phyloP scores from a whole-genome alignment of 106 monocot species.

The Platanthera guangdongensis region DNA sequence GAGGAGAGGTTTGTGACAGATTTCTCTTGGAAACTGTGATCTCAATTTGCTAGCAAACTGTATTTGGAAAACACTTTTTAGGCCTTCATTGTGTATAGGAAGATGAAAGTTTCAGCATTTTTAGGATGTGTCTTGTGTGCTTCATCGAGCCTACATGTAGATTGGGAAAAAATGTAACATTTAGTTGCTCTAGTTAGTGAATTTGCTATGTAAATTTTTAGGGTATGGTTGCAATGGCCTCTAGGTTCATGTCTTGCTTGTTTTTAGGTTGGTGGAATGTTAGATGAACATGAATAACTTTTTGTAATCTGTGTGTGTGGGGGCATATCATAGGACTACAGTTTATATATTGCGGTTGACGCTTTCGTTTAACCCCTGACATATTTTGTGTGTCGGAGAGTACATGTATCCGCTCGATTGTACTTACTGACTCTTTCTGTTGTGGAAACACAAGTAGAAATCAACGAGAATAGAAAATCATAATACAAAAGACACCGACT shows the following conservation, averaged over 20 bases:
- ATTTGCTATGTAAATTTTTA: background rate
- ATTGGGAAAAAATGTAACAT: background rate
- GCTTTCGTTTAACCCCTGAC: too few species aligned
- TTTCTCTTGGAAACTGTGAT: background rate
- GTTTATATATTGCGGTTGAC: too few species aligned
- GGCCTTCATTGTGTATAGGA: background rate
- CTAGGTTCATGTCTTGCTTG: background rate
- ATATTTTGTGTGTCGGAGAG: too few species aligned
- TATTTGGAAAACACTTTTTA: background rate
- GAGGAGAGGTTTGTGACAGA: constrained; percentile 5
- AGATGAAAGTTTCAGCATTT: background rate
- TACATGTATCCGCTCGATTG: too few species aligned
- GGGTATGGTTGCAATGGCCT: background rate
- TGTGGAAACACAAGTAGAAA: too few species aligned
- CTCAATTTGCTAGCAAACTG: background rate
- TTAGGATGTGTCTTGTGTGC: background rate
- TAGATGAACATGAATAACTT: constrained; percentile 1
- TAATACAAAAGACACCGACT: too few species aligned
- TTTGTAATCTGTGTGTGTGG: background rate
- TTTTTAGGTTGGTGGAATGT: background rate
- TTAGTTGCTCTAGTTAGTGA: background rate
- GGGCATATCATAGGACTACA: background rate
- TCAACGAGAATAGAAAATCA: too few species aligned
- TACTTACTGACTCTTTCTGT: too few species aligned
- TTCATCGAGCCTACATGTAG: background rate